Base-by-base conservation (phyloP, 192 early-diverging fungal species). In the Coemansia sp. region DNA sequence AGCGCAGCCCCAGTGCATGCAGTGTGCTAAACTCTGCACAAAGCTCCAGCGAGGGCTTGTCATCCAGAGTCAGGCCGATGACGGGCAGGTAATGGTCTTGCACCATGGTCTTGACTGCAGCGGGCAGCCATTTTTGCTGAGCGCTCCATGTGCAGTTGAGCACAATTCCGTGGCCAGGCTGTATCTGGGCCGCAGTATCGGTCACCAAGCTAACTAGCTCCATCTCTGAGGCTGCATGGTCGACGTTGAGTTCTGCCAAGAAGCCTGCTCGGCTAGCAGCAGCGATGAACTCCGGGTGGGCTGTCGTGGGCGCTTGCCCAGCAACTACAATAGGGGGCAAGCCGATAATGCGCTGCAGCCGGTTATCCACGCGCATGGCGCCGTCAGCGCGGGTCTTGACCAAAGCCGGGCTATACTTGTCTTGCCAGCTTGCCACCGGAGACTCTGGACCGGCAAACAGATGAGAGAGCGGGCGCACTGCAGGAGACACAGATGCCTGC, bases 251-350 rank as follows among this genome's bases (percentile, higher is more conserved):
- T 65, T 97, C 94, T n/a, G 93, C 81, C 56, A 91, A 88, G 64
- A 89, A 97, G 6, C 94, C 94, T 21, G 94, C 90, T 20, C 87
- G 89, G 70, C 90, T 87, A 28, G 87, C 83, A 26, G 94, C 92
- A 12, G 84, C 82, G n/a, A 94, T 88, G 76, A 97, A 92, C 12
- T 80, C 63, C 26, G 81, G 81, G 52, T 77, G 82, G 44, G 88
- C 85, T 1, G 94, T 94, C 11, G 87, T 88, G 10, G 93, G 93
- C 8, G 89, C 90, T 84, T 93, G 93, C 42, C 90, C 91, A 31
- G 88, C 89, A 37, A 94, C 88, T 83, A 94, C 87, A 20, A 97
- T 60, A 31, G 93, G 92, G 18, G 94, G 88, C 79, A 93, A 88
- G 56, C 87, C 86, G 18, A 91, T 72, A 35, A 89, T 80, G 43